Evolutionary conservation across 768 basidiomycete genomes (phyloP).

Genomic region (Sarcodon sp.): DNA sequence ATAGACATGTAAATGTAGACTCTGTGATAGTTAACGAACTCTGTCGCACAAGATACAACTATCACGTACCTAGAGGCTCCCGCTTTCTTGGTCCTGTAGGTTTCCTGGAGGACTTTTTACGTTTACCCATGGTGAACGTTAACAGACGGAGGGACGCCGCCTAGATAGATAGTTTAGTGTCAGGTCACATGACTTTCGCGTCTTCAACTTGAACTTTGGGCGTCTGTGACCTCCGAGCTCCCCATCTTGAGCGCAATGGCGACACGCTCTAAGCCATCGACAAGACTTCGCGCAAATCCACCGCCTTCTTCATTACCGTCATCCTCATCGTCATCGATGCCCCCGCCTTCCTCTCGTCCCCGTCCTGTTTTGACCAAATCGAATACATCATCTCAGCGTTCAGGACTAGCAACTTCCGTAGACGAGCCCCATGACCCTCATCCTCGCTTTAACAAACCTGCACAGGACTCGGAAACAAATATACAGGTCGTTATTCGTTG

Average conservation of each 20-base stretch:
- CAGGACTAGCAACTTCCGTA: background rate
- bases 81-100: conserved; percentile 54
- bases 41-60: background rate
- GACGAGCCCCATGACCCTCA: background rate
- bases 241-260: background rate
- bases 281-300: background rate
- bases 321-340: conserved; percentile 7
- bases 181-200: background rate
- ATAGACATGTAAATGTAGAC: conserved; percentile 75
- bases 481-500: conserved; percentile 93
- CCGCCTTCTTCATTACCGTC: background rate
- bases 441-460: background rate
- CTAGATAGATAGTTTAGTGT: background rate
- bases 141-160: background rate
- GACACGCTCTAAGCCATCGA: background rate
- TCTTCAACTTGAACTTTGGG: background rate
- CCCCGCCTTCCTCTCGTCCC: conserved; percentile 3
- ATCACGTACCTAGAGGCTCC: conserved; percentile 55
- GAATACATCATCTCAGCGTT: background rate
- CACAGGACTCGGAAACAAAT: conserved; percentile 55
- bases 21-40: conserved; percentile 28
- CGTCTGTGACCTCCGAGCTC: background rate
- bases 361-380: background rate
- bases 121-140: conserved; percentile 58
- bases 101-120: conserved; percentile 82